phyloP scores from a whole-genome alignment of 78 protist genomes.

The Andalucia godoyi region DNA sequence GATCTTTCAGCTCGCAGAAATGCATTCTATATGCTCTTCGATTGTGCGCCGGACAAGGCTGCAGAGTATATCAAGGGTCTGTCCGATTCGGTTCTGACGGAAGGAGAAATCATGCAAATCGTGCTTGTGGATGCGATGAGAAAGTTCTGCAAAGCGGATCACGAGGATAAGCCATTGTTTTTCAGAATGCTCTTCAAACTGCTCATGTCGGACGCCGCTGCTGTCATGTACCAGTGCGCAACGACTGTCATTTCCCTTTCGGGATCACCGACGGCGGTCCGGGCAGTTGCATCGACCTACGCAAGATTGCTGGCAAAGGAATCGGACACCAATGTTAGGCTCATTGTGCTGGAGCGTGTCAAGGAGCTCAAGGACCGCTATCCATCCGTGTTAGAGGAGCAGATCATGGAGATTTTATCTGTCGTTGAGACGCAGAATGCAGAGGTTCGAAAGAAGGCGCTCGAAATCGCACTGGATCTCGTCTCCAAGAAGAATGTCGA shows the following conservation, averaged over 20 bases:
- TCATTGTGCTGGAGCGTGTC: constrained; percentile 74
- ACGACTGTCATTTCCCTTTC: constrained; percentile 28
- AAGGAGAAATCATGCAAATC: constrained; percentile 82
- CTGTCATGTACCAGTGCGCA: constrained; percentile 35
- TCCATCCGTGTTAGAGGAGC: constrained; percentile 49
- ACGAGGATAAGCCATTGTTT: constrained; percentile 38
- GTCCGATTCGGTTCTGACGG: constrained; percentile 18
- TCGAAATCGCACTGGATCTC: constrained; percentile 62
- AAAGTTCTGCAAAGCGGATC: constrained; percentile 46
- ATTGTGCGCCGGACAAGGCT: constrained; percentile 74
- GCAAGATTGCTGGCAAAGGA: constrained; percentile 53
- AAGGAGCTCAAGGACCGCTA: constrained; percentile 47
- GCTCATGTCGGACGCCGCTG: constrained; percentile 52
- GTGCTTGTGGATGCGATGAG: constrained; percentile 76
- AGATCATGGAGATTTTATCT: constrained; percentile 84
- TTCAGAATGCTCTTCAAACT: constrained; percentile 59
- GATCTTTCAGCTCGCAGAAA: constrained; percentile 81
- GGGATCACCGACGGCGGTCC: constrained; percentile 69
- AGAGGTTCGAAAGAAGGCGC: constrained; percentile 67
- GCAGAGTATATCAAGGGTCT: constrained; percentile 45
- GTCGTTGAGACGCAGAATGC: constrained; percentile 69
- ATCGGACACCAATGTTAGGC: constrained; percentile 82
- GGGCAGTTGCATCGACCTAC: constrained; percentile 68
- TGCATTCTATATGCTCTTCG: constrained; percentile 86
- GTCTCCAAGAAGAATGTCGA: constrained; percentile 62